These are phyloP conservation scores for Paramecium tetraurelia DNA, from an alignment of 73 alveolate species.

Conservation along the genomic window DNA sequence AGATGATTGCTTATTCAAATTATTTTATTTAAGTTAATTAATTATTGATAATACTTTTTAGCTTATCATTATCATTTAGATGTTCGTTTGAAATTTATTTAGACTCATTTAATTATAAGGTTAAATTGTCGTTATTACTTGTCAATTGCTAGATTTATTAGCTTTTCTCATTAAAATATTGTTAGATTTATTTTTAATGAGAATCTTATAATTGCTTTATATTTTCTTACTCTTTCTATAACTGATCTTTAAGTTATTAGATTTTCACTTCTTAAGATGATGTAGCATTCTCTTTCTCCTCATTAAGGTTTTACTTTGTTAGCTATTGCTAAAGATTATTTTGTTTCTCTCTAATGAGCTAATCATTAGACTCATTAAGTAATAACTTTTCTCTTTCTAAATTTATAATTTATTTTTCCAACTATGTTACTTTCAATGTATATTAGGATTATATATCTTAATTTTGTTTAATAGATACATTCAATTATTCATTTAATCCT, in stretches of 20 bases:
- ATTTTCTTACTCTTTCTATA: background rate
- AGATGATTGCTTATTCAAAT: background rate
- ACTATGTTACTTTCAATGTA: background rate
- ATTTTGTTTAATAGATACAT: background rate
- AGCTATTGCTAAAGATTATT: background rate
- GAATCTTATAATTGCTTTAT: background rate
- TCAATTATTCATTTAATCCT: background rate
- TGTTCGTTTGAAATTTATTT: background rate
- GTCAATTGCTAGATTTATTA: background rate
- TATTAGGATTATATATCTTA: background rate
- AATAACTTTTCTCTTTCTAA: background rate
- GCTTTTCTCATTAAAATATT: background rate
- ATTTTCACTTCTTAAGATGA: background rate
- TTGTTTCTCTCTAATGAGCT: background rate
- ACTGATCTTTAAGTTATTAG: background rate
- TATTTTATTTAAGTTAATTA: background rate
- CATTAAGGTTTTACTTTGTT: background rate
- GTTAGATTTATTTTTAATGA: background rate
- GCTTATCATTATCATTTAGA: background rate
- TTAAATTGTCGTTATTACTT: background rate
- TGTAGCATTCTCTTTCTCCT: background rate
- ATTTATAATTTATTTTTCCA: background rate
- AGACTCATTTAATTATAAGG: background rate
- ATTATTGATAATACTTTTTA: background rate
- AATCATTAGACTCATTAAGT: background rate